These are phyloP conservation scores for Globisporangium takayamanum DNA, from an alignment of 352 stramenopile species.

Conservation along the genomic window DNA sequence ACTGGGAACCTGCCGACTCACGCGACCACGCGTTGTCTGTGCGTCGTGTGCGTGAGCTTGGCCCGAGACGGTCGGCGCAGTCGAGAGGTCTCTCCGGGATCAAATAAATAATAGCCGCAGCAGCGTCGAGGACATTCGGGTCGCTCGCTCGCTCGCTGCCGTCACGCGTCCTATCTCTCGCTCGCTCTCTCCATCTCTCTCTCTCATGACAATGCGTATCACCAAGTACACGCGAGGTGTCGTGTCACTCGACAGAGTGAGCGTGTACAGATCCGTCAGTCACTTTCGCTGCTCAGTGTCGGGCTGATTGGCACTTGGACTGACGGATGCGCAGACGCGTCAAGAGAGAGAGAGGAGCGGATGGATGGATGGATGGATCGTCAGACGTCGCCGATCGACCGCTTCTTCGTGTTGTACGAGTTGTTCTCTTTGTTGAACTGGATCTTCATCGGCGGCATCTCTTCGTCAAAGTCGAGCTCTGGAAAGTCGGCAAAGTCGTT, in stretches of 20 bases:
- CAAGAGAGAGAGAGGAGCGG: not conserved
- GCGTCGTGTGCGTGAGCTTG: no score
- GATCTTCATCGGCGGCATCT: slow-evolving; percentile 35
- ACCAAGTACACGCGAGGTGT: no score
- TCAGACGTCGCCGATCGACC: slow-evolving; percentile 61
- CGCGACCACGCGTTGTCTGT: no score
- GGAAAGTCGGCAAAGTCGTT: slow-evolving; percentile 75
- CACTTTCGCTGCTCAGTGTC: no score
- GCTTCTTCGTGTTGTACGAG: slow-evolving; percentile 48
- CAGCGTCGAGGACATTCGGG: no score
- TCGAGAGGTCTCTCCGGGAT: slow-evolving; percentile 2
- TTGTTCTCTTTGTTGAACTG: slow-evolving; percentile 67
- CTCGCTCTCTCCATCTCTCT: not conserved
- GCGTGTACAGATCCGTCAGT: no score
- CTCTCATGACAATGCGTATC: no score
- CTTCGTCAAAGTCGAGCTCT: slow-evolving; percentile 66
- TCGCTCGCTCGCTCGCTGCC: not conserved
- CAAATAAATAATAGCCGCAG: slow-evolving; percentile 11
- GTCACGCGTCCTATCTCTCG: not conserved
- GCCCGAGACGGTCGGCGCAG: no score
- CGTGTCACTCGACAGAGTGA: no score
- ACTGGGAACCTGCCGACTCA: no score
- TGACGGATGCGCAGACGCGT: not conserved
- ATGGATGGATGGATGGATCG: not conserved
- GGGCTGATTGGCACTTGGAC: not conserved